phyloP scores from a whole-genome alignment of 1,284 basidiomycete genomes.

The Somion occarium region DNA sequence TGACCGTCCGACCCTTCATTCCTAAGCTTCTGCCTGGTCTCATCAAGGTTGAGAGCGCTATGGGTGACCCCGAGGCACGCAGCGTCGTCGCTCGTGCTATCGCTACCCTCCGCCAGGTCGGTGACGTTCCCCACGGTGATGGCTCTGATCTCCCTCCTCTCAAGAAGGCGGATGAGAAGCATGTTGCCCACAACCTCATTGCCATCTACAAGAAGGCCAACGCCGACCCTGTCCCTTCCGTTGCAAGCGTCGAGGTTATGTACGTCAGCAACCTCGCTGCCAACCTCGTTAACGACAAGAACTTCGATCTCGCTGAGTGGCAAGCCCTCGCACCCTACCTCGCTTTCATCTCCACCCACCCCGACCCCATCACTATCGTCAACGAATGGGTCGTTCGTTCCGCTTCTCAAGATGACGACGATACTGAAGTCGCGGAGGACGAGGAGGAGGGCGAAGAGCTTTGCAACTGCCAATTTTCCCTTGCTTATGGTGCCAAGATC shows the following conservation, averaged over 20 bases:
- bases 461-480: constrained; percentile 97
- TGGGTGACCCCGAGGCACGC: constrained; percentile 96
- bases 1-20: constrained; percentile 95
- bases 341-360: constrained; percentile 58
- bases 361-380: constrained; percentile 66
- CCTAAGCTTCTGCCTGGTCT: constrained; percentile 93
- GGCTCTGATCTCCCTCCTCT: constrained; percentile 86
- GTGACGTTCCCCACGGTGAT: constrained; percentile 79
- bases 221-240: constrained; percentile 46
- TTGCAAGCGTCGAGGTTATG: constrained; percentile 55
- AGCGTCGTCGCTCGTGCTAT: constrained; percentile 86
- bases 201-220: constrained; percentile 84
- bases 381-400: constrained; percentile 89
- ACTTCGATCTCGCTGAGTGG: constrained; percentile 90
- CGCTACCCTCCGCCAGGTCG: constrained; percentile 89
- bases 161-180: constrained; percentile 67
- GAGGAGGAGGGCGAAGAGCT: constrained; percentile 97
- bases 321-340: constrained; percentile 79
- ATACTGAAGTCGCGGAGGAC: constrained; percentile 71
- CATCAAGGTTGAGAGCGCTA: constrained; percentile 88
- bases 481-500: constrained; percentile 98
- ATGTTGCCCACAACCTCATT: constrained; percentile 63
- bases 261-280: constrained; percentile 81
- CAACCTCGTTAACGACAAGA: constrained; percentile 85
- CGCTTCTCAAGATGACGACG: constrained; percentile 74